Conservation (phyloP, 306 rosid genomes). For the Abrus precatorius region DNA sequence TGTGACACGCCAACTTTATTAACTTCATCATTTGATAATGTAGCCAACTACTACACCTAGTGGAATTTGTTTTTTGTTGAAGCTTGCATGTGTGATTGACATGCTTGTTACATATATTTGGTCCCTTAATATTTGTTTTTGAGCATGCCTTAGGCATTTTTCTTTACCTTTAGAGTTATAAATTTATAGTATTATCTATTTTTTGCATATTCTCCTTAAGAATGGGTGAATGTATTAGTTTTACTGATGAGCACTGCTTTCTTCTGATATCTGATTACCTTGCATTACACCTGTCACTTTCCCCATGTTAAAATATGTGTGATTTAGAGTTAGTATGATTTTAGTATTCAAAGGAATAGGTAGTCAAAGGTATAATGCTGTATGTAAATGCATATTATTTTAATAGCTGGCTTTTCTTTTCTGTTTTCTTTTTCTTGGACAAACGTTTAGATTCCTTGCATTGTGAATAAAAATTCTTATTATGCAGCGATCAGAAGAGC, state of each 20-base stretch:
- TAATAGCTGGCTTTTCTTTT: conserved; percentile 4
- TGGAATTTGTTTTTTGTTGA: conserved; percentile 1
- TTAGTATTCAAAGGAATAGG: conserved; percentile 8
- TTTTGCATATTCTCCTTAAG: conserved; percentile 18
- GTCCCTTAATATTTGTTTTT: background rate
- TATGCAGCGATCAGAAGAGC: conserved; percentile 88
- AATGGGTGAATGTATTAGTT: background rate
- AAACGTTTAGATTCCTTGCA: conserved; percentile 22
- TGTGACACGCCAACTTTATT: conserved; percentile 36
- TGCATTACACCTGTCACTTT: conserved; percentile 2
- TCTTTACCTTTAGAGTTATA: conserved; percentile 12
- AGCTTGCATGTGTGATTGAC: conserved; percentile 37
- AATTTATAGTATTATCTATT: conserved; percentile 2
- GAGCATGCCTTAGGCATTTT: conserved; percentile 14
- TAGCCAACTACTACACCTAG: background rate
- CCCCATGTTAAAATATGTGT: background rate
- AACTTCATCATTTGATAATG: background rate
- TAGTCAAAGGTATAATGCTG: background rate
- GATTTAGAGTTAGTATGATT: conserved; percentile 11
- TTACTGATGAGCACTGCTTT: conserved; percentile 7
- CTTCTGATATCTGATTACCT: conserved; percentile 13
- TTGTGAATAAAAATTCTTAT: conserved; percentile 40
- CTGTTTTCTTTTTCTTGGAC: conserved; percentile 8
- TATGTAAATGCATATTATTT: conserved; percentile 34
- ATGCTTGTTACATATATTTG: conserved; percentile 10